Percentiles rank a stretch among this genome's conserved stretches.
phyloP scores from a whole-genome alignment of 441 rosid species.

The Erodium chrysanthum region DNA sequence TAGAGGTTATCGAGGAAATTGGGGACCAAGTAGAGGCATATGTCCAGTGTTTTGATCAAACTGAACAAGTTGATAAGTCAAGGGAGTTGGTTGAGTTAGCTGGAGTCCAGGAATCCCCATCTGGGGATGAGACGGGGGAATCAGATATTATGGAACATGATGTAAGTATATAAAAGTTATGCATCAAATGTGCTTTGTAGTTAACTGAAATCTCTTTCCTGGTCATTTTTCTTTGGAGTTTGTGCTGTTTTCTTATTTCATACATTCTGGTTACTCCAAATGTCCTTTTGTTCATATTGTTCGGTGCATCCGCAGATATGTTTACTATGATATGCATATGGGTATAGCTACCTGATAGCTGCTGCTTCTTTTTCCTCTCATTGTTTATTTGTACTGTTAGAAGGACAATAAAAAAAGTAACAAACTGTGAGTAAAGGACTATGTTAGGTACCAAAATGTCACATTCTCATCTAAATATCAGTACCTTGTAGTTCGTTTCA shows the following conservation, averaged over 20 bases:
- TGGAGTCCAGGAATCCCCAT: conserved; percentile 33
- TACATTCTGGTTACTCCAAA: neutral
- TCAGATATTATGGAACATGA: conserved; percentile 81
- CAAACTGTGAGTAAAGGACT: neutral
- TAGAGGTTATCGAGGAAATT: conserved; percentile 27
- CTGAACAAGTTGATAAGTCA: conserved; percentile 33
- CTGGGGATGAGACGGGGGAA: conserved; percentile 62
- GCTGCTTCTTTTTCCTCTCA: neutral
- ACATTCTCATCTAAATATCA: neutral
- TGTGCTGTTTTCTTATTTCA: neutral
- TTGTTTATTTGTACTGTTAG: neutral
- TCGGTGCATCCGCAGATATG: neutral
- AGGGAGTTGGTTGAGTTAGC: conserved; percentile 26
- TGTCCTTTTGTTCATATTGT: neutral
- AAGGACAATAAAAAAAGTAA: neutral
- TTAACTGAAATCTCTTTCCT: neutral
- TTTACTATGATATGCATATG: neutral
- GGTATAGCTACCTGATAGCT: neutral
- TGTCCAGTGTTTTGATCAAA: conserved; percentile 29
- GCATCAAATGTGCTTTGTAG: neutral
- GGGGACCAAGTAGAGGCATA: conserved; percentile 27
- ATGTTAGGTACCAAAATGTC: neutral
- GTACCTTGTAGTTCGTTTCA: neutral
- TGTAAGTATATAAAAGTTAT: conserved; percentile 39
- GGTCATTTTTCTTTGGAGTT: neutral